These are phyloP conservation scores for Halophytophthora batemanensis DNA, from an alignment of 352 stramenopile genomes.

Conservation along the genomic window DNA sequence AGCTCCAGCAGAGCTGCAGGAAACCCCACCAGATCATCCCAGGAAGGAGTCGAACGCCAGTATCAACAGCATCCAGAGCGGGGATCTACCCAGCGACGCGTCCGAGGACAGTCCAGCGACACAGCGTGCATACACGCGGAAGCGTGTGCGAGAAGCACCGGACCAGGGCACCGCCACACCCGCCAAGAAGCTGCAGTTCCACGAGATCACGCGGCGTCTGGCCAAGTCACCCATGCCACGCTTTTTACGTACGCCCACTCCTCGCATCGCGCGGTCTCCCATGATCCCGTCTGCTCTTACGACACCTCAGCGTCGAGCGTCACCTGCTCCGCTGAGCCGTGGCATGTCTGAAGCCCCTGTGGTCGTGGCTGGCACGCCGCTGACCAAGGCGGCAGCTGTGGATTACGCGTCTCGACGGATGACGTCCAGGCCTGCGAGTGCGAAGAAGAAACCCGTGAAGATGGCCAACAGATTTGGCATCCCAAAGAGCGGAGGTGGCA, in stretches of 20 bases:
- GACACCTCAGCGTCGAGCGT: slow-evolving; percentile 17
- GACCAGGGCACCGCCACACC: slow-evolving; percentile 21
- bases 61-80: slow-evolving; percentile 26
- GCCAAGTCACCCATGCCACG: slow-evolving; percentile 40
- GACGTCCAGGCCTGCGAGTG: slow-evolving; percentile 33
- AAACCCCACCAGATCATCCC: slow-evolving; percentile 10
- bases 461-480: slow-evolving; percentile 36
- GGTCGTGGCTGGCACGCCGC: not conserved
- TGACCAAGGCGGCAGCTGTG: slow-evolving; percentile 11
- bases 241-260: slow-evolving; percentile 29
- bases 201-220: slow-evolving; percentile 39
- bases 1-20: slow-evolving; percentile 6
- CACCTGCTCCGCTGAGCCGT: slow-evolving; percentile 16
- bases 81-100: slow-evolving; percentile 15
- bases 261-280: slow-evolving; percentile 22
- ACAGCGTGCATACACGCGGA: slow-evolving; percentile 22
- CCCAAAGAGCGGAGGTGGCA: slow-evolving; percentile 14
- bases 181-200: slow-evolving; percentile 38
- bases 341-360: not conserved
- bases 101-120: slow-evolving; percentile 30
- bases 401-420: slow-evolving; percentile 34
- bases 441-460: slow-evolving; percentile 33
- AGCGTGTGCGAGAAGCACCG: slow-evolving; percentile 15
- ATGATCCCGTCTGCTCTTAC: slow-evolving; percentile 19
- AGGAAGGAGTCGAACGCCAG: slow-evolving; percentile 32